Percentiles rank a stretch among this genome's conserved stretches.
Evolutionary conservation across 73 alveolate species (phyloP).

Genomic region (Blepharisma stoltei): DNA sequence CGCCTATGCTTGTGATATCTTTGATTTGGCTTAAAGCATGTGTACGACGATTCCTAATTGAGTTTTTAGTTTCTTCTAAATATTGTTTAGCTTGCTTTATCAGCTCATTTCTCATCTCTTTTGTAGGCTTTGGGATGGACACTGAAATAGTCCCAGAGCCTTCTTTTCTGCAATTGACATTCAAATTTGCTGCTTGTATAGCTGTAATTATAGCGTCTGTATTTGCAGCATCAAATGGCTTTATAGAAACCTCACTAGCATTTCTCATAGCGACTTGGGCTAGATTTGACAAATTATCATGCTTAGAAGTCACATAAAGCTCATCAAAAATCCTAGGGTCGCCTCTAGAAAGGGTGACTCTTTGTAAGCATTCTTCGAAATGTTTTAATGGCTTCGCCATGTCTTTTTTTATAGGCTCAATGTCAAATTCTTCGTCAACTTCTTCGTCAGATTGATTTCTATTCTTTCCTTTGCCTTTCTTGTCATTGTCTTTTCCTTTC

Average conservation of each 20-base stretch:
- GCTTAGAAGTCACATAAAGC: not conserved
- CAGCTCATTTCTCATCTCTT: not conserved
- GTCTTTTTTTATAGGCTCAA: not conserved
- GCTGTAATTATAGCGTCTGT: slow-evolving; percentile 1
- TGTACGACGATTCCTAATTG: not conserved
- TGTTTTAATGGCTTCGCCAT: not conserved
- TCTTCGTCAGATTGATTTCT: not conserved
- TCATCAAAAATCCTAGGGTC: slow-evolving; percentile 21
- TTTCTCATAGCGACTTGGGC: slow-evolving; percentile 3
- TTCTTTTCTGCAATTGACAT: not conserved
- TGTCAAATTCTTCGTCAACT: not conserved
- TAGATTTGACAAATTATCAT: not conserved
- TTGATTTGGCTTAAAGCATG: not conserved
- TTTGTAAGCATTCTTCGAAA: slow-evolving; percentile 13
- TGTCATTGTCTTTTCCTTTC: not conserved
- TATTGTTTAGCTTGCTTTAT: slow-evolving; percentile 11
- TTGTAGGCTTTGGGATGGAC: slow-evolving; percentile 9
- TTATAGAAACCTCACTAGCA: not conserved
- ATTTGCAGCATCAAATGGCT: slow-evolving; percentile 1
- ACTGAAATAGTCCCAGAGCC: not conserved
- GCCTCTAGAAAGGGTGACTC: slow-evolving; percentile 8
- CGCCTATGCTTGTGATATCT: not conserved
- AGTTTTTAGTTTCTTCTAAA: not conserved
- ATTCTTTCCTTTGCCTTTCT: not conserved
- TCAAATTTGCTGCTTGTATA: not conserved